Percentiles rank a stretch among this genome's conserved stretches.
Evolutionary conservation across 139 green algal species (phyloP).

Genomic region (Coelastrella sp.): DNA sequence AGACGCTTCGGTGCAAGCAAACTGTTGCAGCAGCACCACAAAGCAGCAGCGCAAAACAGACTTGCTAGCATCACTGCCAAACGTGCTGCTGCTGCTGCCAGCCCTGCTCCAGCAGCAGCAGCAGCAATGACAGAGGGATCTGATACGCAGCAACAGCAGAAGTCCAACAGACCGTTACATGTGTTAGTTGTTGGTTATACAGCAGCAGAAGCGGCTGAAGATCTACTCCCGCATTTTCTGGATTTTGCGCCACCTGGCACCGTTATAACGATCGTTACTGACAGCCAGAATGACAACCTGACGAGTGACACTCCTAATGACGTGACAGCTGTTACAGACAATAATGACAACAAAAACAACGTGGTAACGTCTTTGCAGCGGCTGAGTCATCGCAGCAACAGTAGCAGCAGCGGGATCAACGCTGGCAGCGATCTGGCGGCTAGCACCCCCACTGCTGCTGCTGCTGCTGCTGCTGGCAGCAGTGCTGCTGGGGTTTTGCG

Average conservation of each 20-base stretch:
- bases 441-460: neutral
- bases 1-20: slow-evolving; percentile 19
- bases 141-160: neutral
- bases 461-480: neutral
- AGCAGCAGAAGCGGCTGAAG: neutral
- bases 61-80: too few species aligned
- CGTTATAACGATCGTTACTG: neutral
- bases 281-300: too few species aligned
- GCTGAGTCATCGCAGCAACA: neutral
- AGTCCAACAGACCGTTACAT: neutral
- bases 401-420: neutral
- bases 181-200: neutral
- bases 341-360: neutral
- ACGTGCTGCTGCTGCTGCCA: too few species aligned
- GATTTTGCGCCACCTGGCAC: slow-evolving; percentile 40
- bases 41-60: too few species aligned
- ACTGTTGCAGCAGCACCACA: slow-evolving; percentile 8
- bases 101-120: neutral
- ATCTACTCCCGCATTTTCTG: slow-evolving; percentile 26
- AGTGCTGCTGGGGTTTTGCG: slow-evolving; percentile 1
- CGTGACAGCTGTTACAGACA: neutral
- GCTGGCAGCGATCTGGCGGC: neutral
- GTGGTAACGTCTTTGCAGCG: too few species aligned
- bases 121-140: too few species aligned
- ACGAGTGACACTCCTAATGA: too few species aligned